A percentile compares a stretch with the other conserved stretches of the same genome.
phyloP scores from a whole-genome alignment of 306 rosid genomes.

The Casuarina cunninghamiana region DNA sequence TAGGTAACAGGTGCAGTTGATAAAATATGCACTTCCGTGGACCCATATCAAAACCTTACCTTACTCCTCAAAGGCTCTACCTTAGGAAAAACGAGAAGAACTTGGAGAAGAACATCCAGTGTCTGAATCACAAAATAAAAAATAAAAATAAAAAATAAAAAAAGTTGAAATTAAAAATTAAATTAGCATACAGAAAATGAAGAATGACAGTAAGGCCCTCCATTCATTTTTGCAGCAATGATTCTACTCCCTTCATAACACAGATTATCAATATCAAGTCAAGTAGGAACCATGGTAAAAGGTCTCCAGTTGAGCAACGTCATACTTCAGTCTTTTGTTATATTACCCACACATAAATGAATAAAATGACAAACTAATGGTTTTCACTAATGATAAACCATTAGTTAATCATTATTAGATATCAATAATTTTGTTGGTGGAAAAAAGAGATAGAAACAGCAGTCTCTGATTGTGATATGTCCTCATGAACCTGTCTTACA shows the following conservation, averaged over 20 bases:
- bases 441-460: background rate
- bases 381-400: background rate
- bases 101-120: conserved; percentile 90
- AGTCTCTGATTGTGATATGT: background rate
- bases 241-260: background rate
- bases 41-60: conserved; percentile 42
- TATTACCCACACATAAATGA: background rate
- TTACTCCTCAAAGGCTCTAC: conserved; percentile 69
- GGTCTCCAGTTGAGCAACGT: background rate
- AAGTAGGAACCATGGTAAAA: background rate
- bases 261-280: background rate
- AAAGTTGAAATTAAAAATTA: no score
- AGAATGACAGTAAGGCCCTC: background rate
- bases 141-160: background rate
- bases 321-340: background rate
- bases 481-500: background rate
- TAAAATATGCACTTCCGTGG: conserved; percentile 6
- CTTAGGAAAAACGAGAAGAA: conserved; percentile 80
- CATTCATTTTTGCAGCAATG: conserved; percentile 2
- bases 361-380: background rate
- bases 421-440: background rate
- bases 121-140: conserved; percentile 46
- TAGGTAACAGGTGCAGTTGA: conserved; percentile 24
- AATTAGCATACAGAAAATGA: background rate
- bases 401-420: no score